phyloP scores from a whole-genome alignment of 2,329 filamentous ascomycete genomes.

The Herpotrichia juniperi region DNA sequence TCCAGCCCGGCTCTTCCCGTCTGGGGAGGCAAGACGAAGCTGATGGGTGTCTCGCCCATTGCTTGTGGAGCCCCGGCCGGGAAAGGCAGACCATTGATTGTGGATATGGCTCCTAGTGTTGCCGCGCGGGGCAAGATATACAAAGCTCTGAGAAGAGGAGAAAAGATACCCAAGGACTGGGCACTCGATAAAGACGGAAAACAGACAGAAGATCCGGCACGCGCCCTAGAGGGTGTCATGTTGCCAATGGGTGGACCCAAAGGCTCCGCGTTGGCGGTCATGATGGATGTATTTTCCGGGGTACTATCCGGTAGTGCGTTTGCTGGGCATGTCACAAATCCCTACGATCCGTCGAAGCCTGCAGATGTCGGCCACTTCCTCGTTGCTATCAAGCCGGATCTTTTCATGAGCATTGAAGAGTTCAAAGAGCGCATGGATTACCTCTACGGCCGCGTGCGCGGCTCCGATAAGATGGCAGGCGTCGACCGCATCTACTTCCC shows the following conservation, averaged over 20 bases:
- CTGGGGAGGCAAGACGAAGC: constrained; percentile 70
- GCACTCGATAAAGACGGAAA: constrained; percentile 74
- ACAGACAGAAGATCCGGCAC: constrained; percentile 72
- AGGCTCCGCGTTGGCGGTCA: constrained; percentile 76
- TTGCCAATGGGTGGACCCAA: constrained; percentile 86
- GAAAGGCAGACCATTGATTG: constrained; percentile 66
- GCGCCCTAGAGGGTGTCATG: constrained; percentile 79
- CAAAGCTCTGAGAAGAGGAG: constrained; percentile 70
- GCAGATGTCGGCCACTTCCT: constrained; percentile 79
- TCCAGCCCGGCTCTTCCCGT: constrained; percentile 72
- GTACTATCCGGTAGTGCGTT: constrained; percentile 79
- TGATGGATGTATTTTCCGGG: constrained; percentile 91
- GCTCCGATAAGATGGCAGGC: constrained; percentile 58
- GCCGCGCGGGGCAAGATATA: constrained; percentile 76
- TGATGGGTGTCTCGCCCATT: constrained; percentile 77
- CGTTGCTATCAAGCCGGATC: constrained; percentile 68
- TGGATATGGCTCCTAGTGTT: constrained; percentile 76
- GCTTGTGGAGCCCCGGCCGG: constrained; percentile 76
- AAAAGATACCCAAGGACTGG: constrained; percentile 76
- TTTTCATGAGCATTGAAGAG: constrained; percentile 74
- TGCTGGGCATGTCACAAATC: constrained; percentile 76
- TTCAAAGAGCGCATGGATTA: constrained; percentile 70
- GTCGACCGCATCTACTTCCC: constrained; percentile 64
- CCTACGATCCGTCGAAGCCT: constrained; percentile 73
- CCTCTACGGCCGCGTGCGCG: constrained; percentile 61